Percentiles rank a stretch among this genome's conserved stretches.
Evolutionary conservation across 164 flowering plant species (phyloP).

Genomic region (Macadamia tetraphylla): DNA sequence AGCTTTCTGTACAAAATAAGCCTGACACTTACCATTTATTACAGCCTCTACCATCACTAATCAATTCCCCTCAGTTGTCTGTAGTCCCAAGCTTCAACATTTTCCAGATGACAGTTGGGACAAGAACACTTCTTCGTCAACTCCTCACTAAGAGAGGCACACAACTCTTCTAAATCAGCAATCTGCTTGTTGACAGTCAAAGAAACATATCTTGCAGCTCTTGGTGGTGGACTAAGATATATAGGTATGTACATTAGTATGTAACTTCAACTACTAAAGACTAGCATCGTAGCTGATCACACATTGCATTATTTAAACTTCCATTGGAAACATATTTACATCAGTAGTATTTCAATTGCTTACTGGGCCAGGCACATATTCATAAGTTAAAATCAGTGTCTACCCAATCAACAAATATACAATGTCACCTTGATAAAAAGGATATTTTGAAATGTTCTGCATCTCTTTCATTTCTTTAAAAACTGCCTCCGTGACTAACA

Average conservation of each 20-base stretch:
- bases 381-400: not conserved
- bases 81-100: slow-evolving; percentile 40
- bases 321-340: not conserved
- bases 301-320: not conserved
- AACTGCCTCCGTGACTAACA: slow-evolving; percentile 39
- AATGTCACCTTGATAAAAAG: slow-evolving; percentile 19
- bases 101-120: slow-evolving; percentile 51
- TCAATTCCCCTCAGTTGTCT: slow-evolving; percentile 23
- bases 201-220: slow-evolving; percentile 18
- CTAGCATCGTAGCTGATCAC: not conserved
- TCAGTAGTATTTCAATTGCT: not conserved
- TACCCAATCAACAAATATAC: not conserved
- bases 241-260: not conserved
- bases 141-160: slow-evolving; percentile 45
- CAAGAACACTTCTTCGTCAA: slow-evolving; percentile 56
- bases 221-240: not conserved
- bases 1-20: too few species aligned
- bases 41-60: slow-evolving; percentile 2
- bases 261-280: not conserved
- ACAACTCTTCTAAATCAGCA: slow-evolving; percentile 43
- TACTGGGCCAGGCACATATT: not conserved
- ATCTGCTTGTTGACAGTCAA: slow-evolving; percentile 63
- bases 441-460: slow-evolving; percentile 62
- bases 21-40: not conserved
- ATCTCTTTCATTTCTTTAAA: slow-evolving; percentile 42